A percentile compares a stretch with the other conserved stretches of the same genome.
phyloP scores from a whole-genome alignment of 2,329 filamentous ascomycete species.

The Torrubiellomyces zombiae region DNA sequence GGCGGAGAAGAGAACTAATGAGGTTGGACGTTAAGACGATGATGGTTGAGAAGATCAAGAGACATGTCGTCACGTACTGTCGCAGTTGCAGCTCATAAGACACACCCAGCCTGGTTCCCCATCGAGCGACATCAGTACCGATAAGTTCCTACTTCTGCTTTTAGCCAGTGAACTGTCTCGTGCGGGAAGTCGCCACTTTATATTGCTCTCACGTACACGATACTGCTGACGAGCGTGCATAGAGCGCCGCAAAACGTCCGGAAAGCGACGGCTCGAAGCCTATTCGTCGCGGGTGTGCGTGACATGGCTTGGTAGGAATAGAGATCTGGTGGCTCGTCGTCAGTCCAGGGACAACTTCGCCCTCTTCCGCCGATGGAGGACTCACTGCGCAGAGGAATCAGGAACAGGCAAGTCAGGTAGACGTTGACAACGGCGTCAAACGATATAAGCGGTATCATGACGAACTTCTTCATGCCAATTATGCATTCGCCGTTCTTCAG shows the following conservation, averaged over 20 bases:
- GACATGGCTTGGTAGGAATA: constrained; percentile 34
- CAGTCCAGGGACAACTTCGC: neutral
- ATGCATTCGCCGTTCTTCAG: constrained; percentile 39
- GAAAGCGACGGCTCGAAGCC: constrained; percentile 34
- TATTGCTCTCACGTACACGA: constrained; percentile 27
- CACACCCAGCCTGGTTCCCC: constrained; percentile 51
- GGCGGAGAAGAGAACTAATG: constrained; percentile 39
- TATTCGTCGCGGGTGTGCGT: constrained; percentile 21
- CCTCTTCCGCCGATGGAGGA: too few relatives aligned
- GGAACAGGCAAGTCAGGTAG: constrained; percentile 45
- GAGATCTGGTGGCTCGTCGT: constrained; percentile 21
- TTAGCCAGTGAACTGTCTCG: neutral
- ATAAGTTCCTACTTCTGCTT: constrained; percentile 36
- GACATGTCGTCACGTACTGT: constrained; percentile 25
- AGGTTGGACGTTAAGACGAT: constrained; percentile 1
- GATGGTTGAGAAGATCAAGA: neutral
- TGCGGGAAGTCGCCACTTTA: neutral
- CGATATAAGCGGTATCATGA: constrained; percentile 43
- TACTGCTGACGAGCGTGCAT: constrained; percentile 38
- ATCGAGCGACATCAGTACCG: constrained; percentile 37
- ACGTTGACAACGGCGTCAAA: constrained; percentile 46
- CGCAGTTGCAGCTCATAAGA: constrained; percentile 47
- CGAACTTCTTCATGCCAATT: constrained; percentile 41
- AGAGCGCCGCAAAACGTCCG: constrained; percentile 43
- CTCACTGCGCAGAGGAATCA: constrained; percentile 40